Evolutionary conservation across 1,284 basidiomycete genomes (phyloP), one percentile per base, ranked within the genome.

Genomic region (Puccinia hordei): DNA sequence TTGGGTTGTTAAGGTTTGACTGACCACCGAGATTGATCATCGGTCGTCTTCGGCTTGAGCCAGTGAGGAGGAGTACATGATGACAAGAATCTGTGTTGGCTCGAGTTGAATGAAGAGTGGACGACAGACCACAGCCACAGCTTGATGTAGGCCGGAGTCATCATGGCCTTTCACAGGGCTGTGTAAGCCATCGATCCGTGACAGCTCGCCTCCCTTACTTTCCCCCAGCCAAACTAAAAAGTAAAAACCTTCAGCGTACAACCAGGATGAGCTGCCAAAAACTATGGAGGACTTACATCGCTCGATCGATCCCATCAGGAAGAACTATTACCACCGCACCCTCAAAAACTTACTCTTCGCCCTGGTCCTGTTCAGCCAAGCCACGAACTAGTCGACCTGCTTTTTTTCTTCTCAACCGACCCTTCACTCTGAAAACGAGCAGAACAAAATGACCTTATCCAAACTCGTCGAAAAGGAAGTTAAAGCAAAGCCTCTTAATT

Each of bases 51-150:
- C 55, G 19, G 38, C 53, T 63, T 30, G 77, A 79, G 27, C 77
- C 77, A 15, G 66, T 79, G 68, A 79, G n/a, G n/a, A 79, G 19
- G 68, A 79, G 57, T 71, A 79, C 77, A 79, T 79, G 13, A 19
- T 77, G 63, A 49, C 15, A 4, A 55, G 46, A 13, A 53, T 6
- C 1, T 17, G 30, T 33, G 24, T 53, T 5, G 61, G 61, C 19
- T 6, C 35, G 5, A n/a, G 35, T 27, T 65, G 61, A 57, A 5
- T 57, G 53, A 5, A n/a, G 53, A 27, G 27, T 57, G 53, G 17
- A 15, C 8, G 27, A 15, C 8, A 19, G 53, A 15, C n/a, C n/a
- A 15, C 19, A 5, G 27, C 17, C 5, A 22, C 22, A 57, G 53
- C 27, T 22, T n/a, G n/a, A n/a, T 51, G 15, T 22, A 51, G 24